A percentile compares a stretch with the other conserved stretches of the same genome.
Conservation (phyloP, 768 basidiomycete genomes). For the Leucocoprinus sp. region DNA sequence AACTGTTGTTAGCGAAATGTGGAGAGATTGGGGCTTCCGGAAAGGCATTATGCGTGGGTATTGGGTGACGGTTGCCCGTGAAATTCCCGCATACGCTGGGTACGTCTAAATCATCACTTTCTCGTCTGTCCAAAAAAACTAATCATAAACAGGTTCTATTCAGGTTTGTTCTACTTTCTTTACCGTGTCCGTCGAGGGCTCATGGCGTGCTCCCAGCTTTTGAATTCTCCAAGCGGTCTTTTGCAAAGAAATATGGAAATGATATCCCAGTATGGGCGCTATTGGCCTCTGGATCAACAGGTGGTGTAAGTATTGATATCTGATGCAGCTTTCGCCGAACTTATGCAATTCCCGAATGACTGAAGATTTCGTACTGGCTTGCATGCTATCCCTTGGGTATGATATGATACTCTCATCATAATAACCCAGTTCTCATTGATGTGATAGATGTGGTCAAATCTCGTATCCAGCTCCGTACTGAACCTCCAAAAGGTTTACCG, state of each 20-base stretch:
- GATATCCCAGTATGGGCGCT: slow-evolving; percentile 81
- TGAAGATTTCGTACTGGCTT: slow-evolving; percentile 84
- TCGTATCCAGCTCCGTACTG: slow-evolving; percentile 70
- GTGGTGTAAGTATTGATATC: slow-evolving; percentile 48
- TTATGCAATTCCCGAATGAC: neutral
- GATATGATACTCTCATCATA: slow-evolving; percentile 5
- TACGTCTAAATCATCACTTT: slow-evolving; percentile 11
- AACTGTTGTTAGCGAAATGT: slow-evolving; percentile 73
- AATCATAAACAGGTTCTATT: slow-evolving; percentile 48
- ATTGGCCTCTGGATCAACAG: slow-evolving; percentile 73
- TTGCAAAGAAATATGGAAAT: slow-evolving; percentile 52
- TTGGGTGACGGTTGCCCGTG: slow-evolving; percentile 91
- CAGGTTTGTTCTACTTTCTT: slow-evolving; percentile 30
- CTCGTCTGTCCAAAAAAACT: neutral
- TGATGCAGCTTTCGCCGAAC: neutral
- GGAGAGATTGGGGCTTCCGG: slow-evolving; percentile 76
- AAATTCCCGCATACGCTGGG: slow-evolving; percentile 96
- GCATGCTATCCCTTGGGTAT: slow-evolving; percentile 85
- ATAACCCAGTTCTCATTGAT: neutral
- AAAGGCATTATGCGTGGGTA: slow-evolving; percentile 94
- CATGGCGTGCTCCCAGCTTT: slow-evolving; percentile 45
- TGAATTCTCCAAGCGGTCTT: slow-evolving; percentile 81
- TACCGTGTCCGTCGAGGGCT: neutral
- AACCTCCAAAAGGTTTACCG: slow-evolving; percentile 67
- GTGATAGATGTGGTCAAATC: slow-evolving; percentile 82